Base-by-base conservation (phyloP, 148 eudicot species). In the Suaeda aralocaspica region DNA sequence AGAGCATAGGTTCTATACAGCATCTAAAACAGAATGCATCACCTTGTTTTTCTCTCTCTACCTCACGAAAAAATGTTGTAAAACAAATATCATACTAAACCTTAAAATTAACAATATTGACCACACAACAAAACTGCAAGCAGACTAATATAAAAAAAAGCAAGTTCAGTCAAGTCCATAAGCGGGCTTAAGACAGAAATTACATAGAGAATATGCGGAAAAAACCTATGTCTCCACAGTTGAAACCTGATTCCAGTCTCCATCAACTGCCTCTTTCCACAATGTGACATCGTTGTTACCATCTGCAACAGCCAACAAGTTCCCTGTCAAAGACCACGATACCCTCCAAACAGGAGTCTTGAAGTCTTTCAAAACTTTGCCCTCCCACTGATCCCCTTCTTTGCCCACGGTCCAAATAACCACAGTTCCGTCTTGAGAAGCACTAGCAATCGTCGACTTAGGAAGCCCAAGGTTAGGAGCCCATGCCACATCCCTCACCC, bases 401-500 rank as follows among this genome's bases (percentile, higher is more conserved):
- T 89, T 92, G 24, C 81, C 88, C 57, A 82, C 88, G 3, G 92
- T 87, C 97, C 96, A 92, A 52, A 92, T 82, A 31, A 92, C 87
- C 31, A 92, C 97, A 0, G 92, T 86, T 66, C 97, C 96, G 70
- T 92, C 97, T 71, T 92, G 96, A 1, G 97, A 89, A 39, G 92
- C 92, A 56, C 97, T 92, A 31, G 97, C 97, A 26, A 92, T 83
- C 9, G 97, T 92, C 8, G 97, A 87, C 78, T 89, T 92, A 0
- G 96, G 88, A 74, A 92, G 96, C 19, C 98, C 98, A 80, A 92
- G 82, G 67, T 88, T 89, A 21, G 98, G 96, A 21, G 98, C 98
- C 98, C 98, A 92, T 12, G 98, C 87, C 41, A 92, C 98, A 75
- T 89, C 91, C 56, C 98, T 81, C 62, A 92, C 98, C 93, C 92